A percentile compares a stretch with the other conserved stretches of the same genome.
Conservation (phyloP, 1,139 yeast species). For the Magnusiomyces magnusii region DNA sequence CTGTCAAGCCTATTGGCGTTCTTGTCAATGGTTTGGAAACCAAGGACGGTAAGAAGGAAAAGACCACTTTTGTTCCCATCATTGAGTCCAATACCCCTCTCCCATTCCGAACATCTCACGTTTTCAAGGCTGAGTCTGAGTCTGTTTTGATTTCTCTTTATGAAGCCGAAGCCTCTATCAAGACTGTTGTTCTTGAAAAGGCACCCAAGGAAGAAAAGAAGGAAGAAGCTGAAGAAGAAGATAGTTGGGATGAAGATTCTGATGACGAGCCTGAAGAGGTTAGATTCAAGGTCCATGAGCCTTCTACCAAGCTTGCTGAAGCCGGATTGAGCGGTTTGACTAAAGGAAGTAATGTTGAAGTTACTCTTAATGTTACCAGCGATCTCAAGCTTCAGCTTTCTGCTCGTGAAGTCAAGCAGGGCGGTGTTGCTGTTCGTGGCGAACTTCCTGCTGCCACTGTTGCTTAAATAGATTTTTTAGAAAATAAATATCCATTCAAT, state of each 20-base stretch:
- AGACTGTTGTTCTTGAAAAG: constrained; percentile 70
- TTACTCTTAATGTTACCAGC: constrained; percentile 73
- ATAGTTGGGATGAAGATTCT: constrained; percentile 45
- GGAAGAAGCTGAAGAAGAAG: constrained; percentile 52
- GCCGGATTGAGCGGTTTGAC: constrained; percentile 66
- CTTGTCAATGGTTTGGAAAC: constrained; percentile 54
- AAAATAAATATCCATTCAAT: neutral
- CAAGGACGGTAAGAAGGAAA: constrained; percentile 25
- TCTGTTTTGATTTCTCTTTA: constrained; percentile 63
- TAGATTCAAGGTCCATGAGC: constrained; percentile 64
- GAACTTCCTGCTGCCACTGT: constrained; percentile 22
- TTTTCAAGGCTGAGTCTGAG: constrained; percentile 52
- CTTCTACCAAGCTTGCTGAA: constrained; percentile 73
- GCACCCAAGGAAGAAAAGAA: constrained; percentile 41
- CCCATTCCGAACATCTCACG: constrained; percentile 77
- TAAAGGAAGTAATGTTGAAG: constrained; percentile 64
- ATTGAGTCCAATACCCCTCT: constrained; percentile 81
- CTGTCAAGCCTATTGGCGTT: constrained; percentile 78
- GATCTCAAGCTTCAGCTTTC: constrained; percentile 77
- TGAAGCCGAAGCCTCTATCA: constrained; percentile 78
- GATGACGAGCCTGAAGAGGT: constrained; percentile 75
- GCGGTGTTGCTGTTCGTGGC: constrained; percentile 37
- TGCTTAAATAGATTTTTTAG: constrained; percentile 12
- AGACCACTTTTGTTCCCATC: constrained; percentile 49
- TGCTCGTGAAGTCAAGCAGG: constrained; percentile 75